Evolutionary conservation across 2,329 filamentous ascomycete genomes (phyloP).

Genomic region (Ascochyta clinopodiicola): DNA sequence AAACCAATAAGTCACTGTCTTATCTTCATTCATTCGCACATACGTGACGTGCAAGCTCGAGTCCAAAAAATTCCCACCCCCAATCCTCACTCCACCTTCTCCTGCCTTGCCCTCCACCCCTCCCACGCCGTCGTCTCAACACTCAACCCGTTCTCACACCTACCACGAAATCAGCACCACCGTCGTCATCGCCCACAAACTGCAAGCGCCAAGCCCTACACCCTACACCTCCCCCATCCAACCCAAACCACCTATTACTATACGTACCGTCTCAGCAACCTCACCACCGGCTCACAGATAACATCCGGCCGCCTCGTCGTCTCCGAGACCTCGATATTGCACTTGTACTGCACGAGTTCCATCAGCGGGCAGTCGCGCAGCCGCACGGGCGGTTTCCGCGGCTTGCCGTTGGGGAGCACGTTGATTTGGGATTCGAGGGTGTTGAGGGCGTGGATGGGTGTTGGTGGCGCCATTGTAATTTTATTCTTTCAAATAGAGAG

Average conservation of each 20-base stretch:
- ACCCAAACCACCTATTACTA: background rate
- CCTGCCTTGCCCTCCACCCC: constrained; percentile 47
- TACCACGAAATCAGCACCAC: constrained; percentile 27
- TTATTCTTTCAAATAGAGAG: background rate
- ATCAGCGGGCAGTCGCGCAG: constrained; percentile 63
- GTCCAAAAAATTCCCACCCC: background rate
- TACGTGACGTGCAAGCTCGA: background rate
- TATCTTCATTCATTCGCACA: background rate
- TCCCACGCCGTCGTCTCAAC: constrained; percentile 70
- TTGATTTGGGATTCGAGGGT: constrained; percentile 61
- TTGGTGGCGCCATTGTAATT: constrained; percentile 61
- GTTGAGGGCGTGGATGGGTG: constrained; percentile 60
- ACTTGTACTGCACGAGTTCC: constrained; percentile 69
- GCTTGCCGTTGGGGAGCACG: constrained; percentile 57
- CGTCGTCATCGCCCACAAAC: background rate
- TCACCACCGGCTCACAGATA: constrained; percentile 63
- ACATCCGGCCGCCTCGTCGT: constrained; percentile 52
- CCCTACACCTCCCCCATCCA: background rate
- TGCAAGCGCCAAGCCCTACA: constrained; percentile 25
- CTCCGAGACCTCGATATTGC: constrained; percentile 56
- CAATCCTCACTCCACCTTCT: background rate
- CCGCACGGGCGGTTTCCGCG: constrained; percentile 60
- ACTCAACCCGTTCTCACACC: constrained; percentile 61
- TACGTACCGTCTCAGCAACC: constrained; percentile 65
- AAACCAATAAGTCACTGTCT: no score